phyloP scores from a whole-genome alignment of 2,329 filamentous ascomycete genomes.

The Cercospora citrullina region DNA sequence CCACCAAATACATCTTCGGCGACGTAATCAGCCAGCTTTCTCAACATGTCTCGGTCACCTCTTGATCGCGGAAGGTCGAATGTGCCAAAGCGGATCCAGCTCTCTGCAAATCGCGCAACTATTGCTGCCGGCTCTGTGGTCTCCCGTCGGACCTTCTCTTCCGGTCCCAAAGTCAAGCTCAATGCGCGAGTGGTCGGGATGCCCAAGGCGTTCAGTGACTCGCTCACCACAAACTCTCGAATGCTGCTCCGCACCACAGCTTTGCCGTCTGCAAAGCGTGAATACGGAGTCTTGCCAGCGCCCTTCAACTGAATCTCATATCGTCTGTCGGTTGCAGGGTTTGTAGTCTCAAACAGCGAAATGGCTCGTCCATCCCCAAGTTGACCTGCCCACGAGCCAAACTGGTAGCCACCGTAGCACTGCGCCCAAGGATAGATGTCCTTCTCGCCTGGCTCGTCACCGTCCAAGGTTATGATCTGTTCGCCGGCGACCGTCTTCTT shows the following conservation, averaged over 20 bases:
- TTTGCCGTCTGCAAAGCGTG: slow-evolving; percentile 92
- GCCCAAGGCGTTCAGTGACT: slow-evolving; percentile 78
- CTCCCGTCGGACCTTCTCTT: slow-evolving; percentile 74
- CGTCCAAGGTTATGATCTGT: slow-evolving; percentile 74
- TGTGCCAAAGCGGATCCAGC: slow-evolving; percentile 90
- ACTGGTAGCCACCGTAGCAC: slow-evolving; percentile 79
- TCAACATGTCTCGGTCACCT: slow-evolving; percentile 72
- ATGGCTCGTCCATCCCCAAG: slow-evolving; percentile 93
- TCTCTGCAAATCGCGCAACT: slow-evolving; percentile 85
- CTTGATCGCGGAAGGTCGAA: slow-evolving; percentile 88
- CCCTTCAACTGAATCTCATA: slow-evolving; percentile 96
- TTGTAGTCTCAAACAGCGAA: slow-evolving; percentile 86
- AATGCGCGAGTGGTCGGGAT: slow-evolving; percentile 87
- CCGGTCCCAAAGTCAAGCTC: slow-evolving; percentile 73
- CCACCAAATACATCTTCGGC: slow-evolving; percentile 85
- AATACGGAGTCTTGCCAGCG: slow-evolving; percentile 90
- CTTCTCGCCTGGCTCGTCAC: slow-evolving; percentile 57
- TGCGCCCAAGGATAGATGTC: slow-evolving; percentile 96
- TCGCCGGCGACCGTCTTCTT: slow-evolving; percentile 77
- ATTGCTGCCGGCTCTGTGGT: slow-evolving; percentile 86
- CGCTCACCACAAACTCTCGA: slow-evolving; percentile 88
- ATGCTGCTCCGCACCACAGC: slow-evolving; percentile 91
- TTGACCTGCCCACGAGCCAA: slow-evolving; percentile 90
- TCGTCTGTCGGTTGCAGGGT: slow-evolving; percentile 66
- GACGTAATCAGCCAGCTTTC: slow-evolving; percentile 75